These are phyloP conservation scores for Aspergillus ruber DNA, from an alignment of 2,329 filamentous ascomycete genomes.

Conservation along the genomic window DNA sequence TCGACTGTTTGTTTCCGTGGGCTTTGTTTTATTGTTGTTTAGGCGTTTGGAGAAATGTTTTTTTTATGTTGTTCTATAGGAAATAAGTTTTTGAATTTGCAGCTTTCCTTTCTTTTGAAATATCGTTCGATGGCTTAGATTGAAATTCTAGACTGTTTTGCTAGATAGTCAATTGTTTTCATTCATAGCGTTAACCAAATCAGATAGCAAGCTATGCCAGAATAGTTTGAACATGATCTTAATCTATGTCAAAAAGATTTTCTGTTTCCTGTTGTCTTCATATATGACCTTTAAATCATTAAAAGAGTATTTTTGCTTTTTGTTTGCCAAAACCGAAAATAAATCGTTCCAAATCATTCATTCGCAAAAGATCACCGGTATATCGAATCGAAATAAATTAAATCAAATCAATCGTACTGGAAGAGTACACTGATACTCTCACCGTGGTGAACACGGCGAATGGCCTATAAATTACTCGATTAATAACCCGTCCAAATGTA, in stretches of 20 bases:
- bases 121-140: neutral
- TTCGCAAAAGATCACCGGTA: slow-evolving; percentile 7
- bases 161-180: too few relatives aligned
- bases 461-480: slow-evolving; percentile 52
- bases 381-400: slow-evolving; percentile 1
- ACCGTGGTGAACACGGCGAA: slow-evolving; percentile 91
- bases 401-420: slow-evolving; percentile 59
- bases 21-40: slow-evolving; percentile 9
- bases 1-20: slow-evolving; percentile 15
- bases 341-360: slow-evolving; percentile 10
- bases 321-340: neutral
- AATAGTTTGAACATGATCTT: slow-evolving; percentile 1
- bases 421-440: slow-evolving; percentile 97
- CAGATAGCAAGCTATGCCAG: neutral
- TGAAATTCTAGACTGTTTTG: too few relatives aligned
- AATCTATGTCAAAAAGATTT: neutral
- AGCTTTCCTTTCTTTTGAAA: neutral
- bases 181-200: neutral
- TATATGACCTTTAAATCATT: slow-evolving; percentile 3
- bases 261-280: neutral
- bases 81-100: too few relatives aligned
- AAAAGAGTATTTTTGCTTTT: slow-evolving; percentile 1
- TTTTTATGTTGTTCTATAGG: neutral
- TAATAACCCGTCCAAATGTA: slow-evolving; percentile 11
- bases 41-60: slow-evolving; percentile 21